phyloP scores from a whole-genome alignment of 306 rosid genomes.

The Cucurbita moschata region DNA sequence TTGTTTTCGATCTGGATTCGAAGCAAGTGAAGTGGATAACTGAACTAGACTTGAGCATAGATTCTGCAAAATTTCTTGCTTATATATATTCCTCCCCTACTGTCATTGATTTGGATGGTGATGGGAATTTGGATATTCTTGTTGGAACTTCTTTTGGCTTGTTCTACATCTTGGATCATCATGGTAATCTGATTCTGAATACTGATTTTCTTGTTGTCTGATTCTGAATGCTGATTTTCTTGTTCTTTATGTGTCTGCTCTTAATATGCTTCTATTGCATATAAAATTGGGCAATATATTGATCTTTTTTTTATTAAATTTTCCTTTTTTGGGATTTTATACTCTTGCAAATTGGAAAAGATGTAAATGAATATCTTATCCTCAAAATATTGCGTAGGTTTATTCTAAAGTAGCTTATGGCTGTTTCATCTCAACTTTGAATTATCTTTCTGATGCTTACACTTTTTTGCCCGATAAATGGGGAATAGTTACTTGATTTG shows the following conservation, averaged over 20 bases:
- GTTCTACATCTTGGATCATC: constrained; percentile 90
- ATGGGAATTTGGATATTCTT: constrained; percentile 85
- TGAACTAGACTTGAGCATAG: constrained; percentile 86
- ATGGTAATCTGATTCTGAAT: constrained; percentile 33
- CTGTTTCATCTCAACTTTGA: not conserved
- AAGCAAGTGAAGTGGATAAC: constrained; percentile 91
- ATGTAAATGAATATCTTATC: not conserved
- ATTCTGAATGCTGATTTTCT: not conserved
- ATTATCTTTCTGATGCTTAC: not conserved
- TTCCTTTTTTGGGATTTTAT: not conserved
- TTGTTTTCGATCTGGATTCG: constrained; percentile 83
- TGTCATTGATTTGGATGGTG: constrained; percentile 91
- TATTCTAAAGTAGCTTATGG: not conserved
- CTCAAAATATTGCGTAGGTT: not conserved
- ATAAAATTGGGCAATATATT: not conserved
- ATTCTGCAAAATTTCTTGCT: constrained; percentile 51
- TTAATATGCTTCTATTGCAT: not conserved
- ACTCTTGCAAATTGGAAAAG: not conserved
- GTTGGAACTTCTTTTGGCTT: constrained; percentile 91
- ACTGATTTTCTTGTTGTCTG: not conserved
- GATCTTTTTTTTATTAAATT: not conserved
- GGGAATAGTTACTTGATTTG: not conserved
- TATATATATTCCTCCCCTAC: constrained; percentile 84
- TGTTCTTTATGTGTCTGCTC: not conserved
- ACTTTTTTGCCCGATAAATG: not conserved